These are phyloP conservation scores for Selaginella moellendorffii DNA, from an alignment of 75 land plant species.

Conservation along the genomic window DNA sequence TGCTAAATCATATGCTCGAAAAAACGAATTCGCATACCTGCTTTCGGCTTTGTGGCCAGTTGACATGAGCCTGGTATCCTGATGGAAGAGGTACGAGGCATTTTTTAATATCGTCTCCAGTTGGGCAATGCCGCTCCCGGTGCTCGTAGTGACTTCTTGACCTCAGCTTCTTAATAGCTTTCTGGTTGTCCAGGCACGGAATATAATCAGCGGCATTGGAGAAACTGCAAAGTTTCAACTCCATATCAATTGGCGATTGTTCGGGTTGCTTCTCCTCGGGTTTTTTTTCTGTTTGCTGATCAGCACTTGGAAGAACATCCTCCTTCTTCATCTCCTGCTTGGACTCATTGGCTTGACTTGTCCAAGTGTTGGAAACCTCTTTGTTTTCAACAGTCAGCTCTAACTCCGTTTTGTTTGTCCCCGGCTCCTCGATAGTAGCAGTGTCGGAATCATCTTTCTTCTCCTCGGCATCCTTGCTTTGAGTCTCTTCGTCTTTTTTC, in stretches of 20 bases:
- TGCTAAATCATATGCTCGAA: no score
- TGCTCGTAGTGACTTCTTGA: constrained; percentile 3
- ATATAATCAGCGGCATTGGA: constrained; percentile 2
- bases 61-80: not conserved
- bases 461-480: no score
- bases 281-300: not conserved
- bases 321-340: not conserved
- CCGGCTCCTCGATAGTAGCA: not conserved
- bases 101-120: not conserved
- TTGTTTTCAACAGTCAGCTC: not conserved
- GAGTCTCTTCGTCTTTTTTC: not conserved
- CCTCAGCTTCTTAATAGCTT: constrained; percentile 1
- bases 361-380: not conserved
- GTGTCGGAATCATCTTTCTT: not conserved
- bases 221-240: constrained; percentile 1
- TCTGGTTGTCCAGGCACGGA: constrained; percentile 9
- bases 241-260: no score
- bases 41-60: constrained; percentile 4
- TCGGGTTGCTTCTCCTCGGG: no score
- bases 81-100: constrained; percentile 3
- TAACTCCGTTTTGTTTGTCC: not conserved
- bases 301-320: not conserved
- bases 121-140: constrained; percentile 4
- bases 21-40: no score
- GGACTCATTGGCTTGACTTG: not conserved